Evolutionary conservation across 139 green algal species (phyloP).

Genomic region (Chlamydomonas urium): DNA sequence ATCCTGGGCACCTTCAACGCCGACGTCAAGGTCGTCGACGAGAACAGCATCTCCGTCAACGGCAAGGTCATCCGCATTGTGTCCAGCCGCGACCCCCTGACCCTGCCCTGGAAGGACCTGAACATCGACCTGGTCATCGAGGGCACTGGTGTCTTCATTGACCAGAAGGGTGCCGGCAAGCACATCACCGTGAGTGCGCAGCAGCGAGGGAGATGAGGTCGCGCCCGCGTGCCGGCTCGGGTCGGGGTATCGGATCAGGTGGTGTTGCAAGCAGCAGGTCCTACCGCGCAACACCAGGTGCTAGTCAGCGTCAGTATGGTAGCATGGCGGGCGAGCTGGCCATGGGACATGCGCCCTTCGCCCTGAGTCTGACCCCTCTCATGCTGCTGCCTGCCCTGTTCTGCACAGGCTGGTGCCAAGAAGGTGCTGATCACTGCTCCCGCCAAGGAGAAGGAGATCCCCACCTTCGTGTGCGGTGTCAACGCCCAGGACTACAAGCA

Average conservation of each 20-base stretch:
- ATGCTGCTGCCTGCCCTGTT: too few relatives aligned
- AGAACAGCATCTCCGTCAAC: conserved; percentile 86
- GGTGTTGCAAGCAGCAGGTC: too few relatives aligned
- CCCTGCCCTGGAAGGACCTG: conserved; percentile 91
- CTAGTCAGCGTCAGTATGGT: too few relatives aligned
- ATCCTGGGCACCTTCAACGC: conserved; percentile 93
- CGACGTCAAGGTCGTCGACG: conserved; percentile 90
- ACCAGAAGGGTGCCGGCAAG: conserved; percentile 84
- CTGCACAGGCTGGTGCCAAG: conserved; percentile 87
- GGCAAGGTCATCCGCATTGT: conserved; percentile 94
- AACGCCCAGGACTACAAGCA: conserved; percentile 91
- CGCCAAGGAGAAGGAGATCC: conserved; percentile 96
- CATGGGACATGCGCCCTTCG: too few relatives aligned
- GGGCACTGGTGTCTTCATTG: conserved; percentile 94
- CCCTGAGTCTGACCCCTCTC: too few relatives aligned
- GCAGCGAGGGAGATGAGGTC: too few relatives aligned
- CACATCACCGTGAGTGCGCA: conserved; percentile 66
- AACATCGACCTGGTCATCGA: conserved; percentile 97
- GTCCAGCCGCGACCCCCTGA: conserved; percentile 88
- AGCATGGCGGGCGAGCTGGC: too few relatives aligned
- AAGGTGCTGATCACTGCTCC: conserved; percentile 99
- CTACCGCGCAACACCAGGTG: too few relatives aligned
- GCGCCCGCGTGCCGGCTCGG: too few relatives aligned
- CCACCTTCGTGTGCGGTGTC: conserved; percentile 97
- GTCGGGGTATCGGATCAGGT: too few relatives aligned